Evolutionary conservation across 1,284 basidiomycete genomes (phyloP), one percentile per base, ranked within the genome.

Genomic region (Cryptococcus jaspeensis): DNA sequence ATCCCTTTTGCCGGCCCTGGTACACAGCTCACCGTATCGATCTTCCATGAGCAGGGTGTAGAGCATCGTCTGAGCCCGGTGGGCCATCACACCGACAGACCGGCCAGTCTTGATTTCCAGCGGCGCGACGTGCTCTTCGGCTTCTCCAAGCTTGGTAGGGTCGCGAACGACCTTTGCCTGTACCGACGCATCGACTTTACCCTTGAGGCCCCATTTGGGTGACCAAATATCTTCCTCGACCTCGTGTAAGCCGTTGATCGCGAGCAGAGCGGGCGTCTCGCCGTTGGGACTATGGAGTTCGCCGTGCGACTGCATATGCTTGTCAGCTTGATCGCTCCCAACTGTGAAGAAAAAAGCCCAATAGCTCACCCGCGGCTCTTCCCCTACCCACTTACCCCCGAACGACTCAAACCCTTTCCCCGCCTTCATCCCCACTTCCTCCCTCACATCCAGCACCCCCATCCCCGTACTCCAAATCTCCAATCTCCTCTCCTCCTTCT

Each of bases 171-270:
- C 82, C 12, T 84, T 74, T 0, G 84, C 84, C 65, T 92, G 84
- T 0, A 97, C 85, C 4, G 88, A 92, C 0, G 90, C 94, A 67
- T 99, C 95, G 18, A 99, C 81, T 76, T 97, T 98, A 22, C 95
- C 96, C 74, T 95, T 97, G 40, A 99, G 81, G 0, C 95, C 96
- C 71, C 89, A 96, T 12, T 87, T 88, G 0, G 96, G 94, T 0
- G 90, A 94, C 89, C 92, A 96, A 59, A 99, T 95, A 65, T 98
- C 94, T 74, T 99, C 95, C 79, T 99, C 96, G 41, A 96, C 84
- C 57, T 93, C 93, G 60, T 90, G 83, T 2, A 93, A 74, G 23
- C 85, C 80, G 9, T 83, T 81, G 51, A 97, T 86, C 0, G 89
- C 88, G 0, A 95, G 81, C 3, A 63, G 50, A 32, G 63, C 61